Base-by-base conservation (phyloP, 2,329 filamentous ascomycete species). In the Alternaria ethzedia region DNA sequence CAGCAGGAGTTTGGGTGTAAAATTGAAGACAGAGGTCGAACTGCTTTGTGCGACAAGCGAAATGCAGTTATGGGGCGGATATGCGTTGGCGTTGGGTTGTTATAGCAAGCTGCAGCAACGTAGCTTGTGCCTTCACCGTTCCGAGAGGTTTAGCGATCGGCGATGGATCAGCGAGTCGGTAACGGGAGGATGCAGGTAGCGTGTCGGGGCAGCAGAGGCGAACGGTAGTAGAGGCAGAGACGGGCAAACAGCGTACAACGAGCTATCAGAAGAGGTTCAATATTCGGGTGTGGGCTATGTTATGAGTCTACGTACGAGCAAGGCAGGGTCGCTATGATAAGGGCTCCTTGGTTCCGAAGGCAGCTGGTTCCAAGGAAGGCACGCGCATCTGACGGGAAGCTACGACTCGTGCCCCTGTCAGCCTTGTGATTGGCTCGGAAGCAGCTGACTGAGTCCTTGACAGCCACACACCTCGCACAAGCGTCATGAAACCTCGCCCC, bases 131-230 rank as follows among this genome's bases (percentile, higher is more conserved):
- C 69, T 67, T 64, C 56, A 46, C 52, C 55, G 66, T 70, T 68
- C 69, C 71, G 72, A 69, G 65, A 69, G 62, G 65, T 59, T 52
- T 66, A 65, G 67, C 65, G 75, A 77, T 77, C 73, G 75, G 66
- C 75, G 69, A 74, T 70, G 71, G 73, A 78, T 78, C 74, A 74
- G 71, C 76, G 71, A 72, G 66, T 50, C 64, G 62, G 62, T 56
- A 26, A 57, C 66, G 68, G 63, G 68, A 72, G 57, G 70, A 67
- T 69, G 60, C 60, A 58, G 57, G 26, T 57, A 61, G 63, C 60
- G 59, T 51, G 57, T 45, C 61, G 59, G 64, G 47, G 49, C 54
- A 55, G 52, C 36, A 58, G 56, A 50, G 45, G 59, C 50, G 51
- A 59, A 28, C 12, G 6, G 46, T 36, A 57, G 45, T 23, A 26